A percentile compares a stretch with the other conserved stretches of the same genome.
Evolutionary conservation across 169 alveolate genomes (phyloP).

Genomic region (Cryptosporidium tyzzeri): DNA sequence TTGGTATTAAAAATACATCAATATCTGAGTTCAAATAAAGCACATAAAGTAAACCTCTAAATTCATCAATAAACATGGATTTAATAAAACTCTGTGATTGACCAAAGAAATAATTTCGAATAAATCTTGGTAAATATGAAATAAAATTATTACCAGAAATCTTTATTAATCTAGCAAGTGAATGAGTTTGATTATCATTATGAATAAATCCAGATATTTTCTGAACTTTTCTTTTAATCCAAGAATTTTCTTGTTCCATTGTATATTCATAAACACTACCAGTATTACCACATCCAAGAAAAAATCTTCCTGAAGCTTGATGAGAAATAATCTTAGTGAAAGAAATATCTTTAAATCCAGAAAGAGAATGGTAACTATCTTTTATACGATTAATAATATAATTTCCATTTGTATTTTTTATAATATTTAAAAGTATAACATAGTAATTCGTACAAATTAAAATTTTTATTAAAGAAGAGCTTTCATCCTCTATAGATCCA

Average conservation of each 20-base stretch:
- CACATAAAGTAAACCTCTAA: constrained; percentile 58
- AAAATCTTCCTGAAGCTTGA: constrained; percentile 59
- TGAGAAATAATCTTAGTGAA: constrained; percentile 15
- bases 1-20: constrained; percentile 49
- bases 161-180: constrained; percentile 10
- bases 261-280: constrained; percentile 58
- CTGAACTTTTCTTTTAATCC: constrained; percentile 12
- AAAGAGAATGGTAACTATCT: constrained; percentile 45
- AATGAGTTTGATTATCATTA: background rate
- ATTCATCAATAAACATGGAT: constrained; percentile 53
- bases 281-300: constrained; percentile 54
- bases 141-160: constrained; percentile 10
- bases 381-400: constrained; percentile 47
- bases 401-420: constrained; percentile 33
- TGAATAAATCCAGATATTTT: background rate
- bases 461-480: background rate
- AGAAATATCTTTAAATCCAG: constrained; percentile 9
- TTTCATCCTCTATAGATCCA: constrained; percentile 26
- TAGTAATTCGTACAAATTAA: constrained; percentile 32
- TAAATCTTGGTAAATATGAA: constrained; percentile 17
- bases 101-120: constrained; percentile 5
- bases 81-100: background rate
- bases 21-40: constrained; percentile 56
- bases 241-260: constrained; percentile 34
- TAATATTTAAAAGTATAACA: constrained; percentile 10